phyloP scores from a whole-genome alignment of 345 rosid species.

The Eucalyptus tenuipes region DNA sequence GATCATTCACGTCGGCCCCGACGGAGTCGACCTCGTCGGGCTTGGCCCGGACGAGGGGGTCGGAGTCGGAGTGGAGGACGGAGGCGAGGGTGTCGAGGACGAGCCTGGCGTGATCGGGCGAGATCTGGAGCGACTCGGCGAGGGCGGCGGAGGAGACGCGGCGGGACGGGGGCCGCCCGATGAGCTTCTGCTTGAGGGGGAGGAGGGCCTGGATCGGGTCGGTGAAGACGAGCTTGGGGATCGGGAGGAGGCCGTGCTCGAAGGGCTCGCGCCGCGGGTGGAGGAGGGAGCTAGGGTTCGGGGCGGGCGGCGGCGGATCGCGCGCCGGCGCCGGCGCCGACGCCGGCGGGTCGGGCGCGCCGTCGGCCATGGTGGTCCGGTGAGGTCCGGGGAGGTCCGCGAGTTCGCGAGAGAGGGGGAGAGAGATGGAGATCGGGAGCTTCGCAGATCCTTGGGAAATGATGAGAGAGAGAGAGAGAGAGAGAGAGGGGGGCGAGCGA shows the following conservation, averaged over 20 bases:
- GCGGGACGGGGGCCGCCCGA: constrained; percentile 11
- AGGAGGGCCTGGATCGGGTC: constrained; percentile 76
- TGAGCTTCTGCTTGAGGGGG: constrained; percentile 56
- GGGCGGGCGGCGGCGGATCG: constrained; percentile 18
- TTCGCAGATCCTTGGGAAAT: constrained; percentile 24
- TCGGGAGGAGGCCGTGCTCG: constrained; percentile 95
- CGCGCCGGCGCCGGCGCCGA: constrained; percentile 29
- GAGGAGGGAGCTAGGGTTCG: constrained; percentile 37
- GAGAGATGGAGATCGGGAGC: background rate
- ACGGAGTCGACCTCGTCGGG: constrained; percentile 46
- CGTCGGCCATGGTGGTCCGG: constrained; percentile 31
- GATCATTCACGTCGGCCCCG: constrained; percentile 84
- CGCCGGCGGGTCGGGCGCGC: constrained; percentile 28
- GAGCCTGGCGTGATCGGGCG: constrained; percentile 75
- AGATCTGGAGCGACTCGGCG: constrained; percentile 85
- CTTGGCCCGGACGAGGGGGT: constrained; percentile 49
- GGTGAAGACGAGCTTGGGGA: constrained; percentile 75
- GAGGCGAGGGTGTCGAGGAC: constrained; percentile 81
- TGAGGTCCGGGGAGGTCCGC: background rate
- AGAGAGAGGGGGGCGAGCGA: background rate
- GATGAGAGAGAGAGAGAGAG: background rate
- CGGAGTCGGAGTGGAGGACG: constrained; percentile 70
- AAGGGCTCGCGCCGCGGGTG: constrained; percentile 88
- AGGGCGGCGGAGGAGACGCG: constrained; percentile 57
- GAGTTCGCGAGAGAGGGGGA: background rate